Percentiles rank a stretch among this genome's conserved stretches.
Conservation (phyloP, 441 rosid genomes). For the Bocquillonia castaneifolia region DNA sequence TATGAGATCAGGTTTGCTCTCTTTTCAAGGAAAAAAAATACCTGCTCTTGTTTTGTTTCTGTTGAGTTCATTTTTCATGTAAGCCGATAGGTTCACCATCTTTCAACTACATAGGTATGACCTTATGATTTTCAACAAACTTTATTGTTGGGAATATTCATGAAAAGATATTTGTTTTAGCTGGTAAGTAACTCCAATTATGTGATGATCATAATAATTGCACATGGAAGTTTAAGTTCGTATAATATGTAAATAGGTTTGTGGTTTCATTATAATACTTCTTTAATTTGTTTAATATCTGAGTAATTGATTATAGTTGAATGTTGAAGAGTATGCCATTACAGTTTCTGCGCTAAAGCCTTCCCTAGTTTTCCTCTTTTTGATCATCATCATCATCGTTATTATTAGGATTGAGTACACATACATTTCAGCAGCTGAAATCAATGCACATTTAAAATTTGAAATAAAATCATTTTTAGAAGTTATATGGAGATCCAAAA, state of each 20-base stretch:
- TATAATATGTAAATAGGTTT: background rate
- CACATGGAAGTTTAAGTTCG: background rate
- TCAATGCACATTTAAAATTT: background rate
- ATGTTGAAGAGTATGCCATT: too few species aligned
- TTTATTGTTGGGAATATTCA: background rate
- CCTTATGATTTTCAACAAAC: background rate
- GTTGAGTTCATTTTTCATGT: background rate
- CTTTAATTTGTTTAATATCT: background rate
- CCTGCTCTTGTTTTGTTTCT: background rate
- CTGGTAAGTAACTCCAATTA: background rate
- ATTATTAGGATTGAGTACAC: background rate
- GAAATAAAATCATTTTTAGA: slow-evolving; percentile 6
- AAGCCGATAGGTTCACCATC: background rate
- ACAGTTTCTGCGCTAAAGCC: too few species aligned
- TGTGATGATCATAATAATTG: background rate
- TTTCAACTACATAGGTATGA: background rate
- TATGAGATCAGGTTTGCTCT: slow-evolving; percentile 77
- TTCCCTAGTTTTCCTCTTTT: background rate
- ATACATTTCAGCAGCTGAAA: background rate
- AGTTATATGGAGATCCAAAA: background rate
- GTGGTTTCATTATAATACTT: background rate
- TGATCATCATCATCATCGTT: background rate
- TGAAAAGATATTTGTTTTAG: background rate
- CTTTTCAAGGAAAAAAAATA: background rate
- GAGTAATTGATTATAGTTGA: background rate